Percentiles rank a stretch among this genome's conserved stretches.
Conservation (phyloP, 2,329 filamentous ascomycete species). For the Tolypocladium capitatum region DNA sequence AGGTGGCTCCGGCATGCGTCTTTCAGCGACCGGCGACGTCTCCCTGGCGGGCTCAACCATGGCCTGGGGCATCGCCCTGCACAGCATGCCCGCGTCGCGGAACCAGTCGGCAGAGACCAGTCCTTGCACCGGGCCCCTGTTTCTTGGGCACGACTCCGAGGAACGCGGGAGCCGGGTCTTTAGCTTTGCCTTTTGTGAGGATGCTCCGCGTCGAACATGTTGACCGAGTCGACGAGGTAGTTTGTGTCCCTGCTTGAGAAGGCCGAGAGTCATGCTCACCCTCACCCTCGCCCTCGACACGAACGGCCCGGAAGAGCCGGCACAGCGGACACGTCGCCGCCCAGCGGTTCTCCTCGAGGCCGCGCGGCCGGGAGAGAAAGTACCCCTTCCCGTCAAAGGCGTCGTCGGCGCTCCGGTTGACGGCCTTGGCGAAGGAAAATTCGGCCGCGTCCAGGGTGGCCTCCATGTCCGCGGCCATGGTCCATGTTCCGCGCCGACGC, state of each 20-base stretch:
- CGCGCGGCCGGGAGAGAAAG: constrained; percentile 13
- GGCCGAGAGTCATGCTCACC: constrained; percentile 17
- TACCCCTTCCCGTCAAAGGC: constrained; percentile 19
- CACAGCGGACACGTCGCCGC: constrained; percentile 20
- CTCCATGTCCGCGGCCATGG: constrained; percentile 20
- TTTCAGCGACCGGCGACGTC: constrained; percentile 5
- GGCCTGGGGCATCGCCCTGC: constrained; percentile 15
- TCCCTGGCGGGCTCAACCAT: constrained; percentile 10
- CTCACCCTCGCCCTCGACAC: constrained; percentile 16
- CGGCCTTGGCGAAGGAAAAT: constrained; percentile 12
- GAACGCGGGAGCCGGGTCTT: constrained; percentile 16
- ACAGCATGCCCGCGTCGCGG: constrained; percentile 19
- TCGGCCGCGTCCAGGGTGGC: constrained; percentile 19
- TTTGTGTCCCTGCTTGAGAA: constrained; percentile 21
- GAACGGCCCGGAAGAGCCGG: constrained; percentile 20
- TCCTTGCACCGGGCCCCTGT: constrained; percentile 14
- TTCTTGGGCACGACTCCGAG: constrained; percentile 20
- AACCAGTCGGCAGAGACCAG: constrained; percentile 20
- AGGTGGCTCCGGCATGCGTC: constrained; percentile 2
- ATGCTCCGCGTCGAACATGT: constrained; percentile 18
- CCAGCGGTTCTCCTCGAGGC: constrained; percentile 19
- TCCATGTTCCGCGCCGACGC: constrained; percentile 13
- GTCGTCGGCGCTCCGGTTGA: constrained; percentile 16
- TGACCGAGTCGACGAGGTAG: constrained; percentile 18
- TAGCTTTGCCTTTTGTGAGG: constrained; percentile 13